Base-by-base conservation (phyloP, 2,329 filamentous ascomycete genomes). In the Beauveria caledonica region DNA sequence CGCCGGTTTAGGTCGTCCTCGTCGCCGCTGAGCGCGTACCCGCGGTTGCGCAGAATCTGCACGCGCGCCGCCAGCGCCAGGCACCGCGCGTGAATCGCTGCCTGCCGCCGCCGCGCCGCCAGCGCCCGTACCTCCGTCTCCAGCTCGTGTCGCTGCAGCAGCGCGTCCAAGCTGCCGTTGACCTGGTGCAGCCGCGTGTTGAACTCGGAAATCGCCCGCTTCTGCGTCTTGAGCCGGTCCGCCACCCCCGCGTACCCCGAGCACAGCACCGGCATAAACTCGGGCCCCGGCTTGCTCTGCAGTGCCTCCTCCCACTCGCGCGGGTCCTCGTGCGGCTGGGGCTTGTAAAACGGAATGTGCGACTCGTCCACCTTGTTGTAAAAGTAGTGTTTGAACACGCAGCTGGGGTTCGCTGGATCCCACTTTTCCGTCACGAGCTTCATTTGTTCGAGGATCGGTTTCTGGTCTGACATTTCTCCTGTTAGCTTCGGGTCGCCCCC, bases 281-380 rank as follows among this genome's bases (percentile, higher is more conserved):
- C 86, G 9, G 86, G 81, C 42, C 83, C 87, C 5, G 90, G 90
- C 74, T 92, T 92, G 69, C 88, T 88, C 66, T 88, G 84, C 29
- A 93, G 81, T 0, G 90, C 90, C 67, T 92, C 88, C 68, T 95
- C 90, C 89, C 90, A 95, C 69, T 89, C 89, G 64, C 84, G 82
- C 42, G 87, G 84, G 69, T 92, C 86, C 69, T 94, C 90, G 66
- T 83, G 78, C 1, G 85, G 77, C 17, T 83, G 79, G 2, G 88
- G 88, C 64, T 86, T 83, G 73, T 89, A 92, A 72, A 88, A 92
- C 11, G 88, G 88, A n/a, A 88, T 86, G 69, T 83, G 82, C 57
- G 84, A 82, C 68, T 88, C 84, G 64, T 88, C 86, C 64, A 92
- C 89, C 65, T 89, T 86, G 75, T 94, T 94, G 80, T 94, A 95